Evolutionary conservation across 2,329 filamentous ascomycete genomes (phyloP).

Genomic region (Xylariaceae sp.): DNA sequence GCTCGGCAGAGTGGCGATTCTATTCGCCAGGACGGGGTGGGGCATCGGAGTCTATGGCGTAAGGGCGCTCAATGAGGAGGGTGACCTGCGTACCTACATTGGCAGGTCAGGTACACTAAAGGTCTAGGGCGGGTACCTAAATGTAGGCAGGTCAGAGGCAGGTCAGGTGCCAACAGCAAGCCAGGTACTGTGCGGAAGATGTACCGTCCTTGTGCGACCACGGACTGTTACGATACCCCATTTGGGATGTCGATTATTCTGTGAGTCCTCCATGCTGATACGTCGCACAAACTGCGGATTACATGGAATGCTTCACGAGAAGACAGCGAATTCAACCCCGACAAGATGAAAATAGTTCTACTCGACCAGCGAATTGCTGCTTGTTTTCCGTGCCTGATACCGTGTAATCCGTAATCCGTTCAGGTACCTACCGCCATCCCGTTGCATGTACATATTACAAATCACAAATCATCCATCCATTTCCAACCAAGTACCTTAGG

Average conservation of each 20-base stretch:
- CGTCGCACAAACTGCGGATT: too few relatives aligned
- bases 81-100: neutral
- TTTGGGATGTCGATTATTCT: neutral
- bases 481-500: too few relatives aligned
- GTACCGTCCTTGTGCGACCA: neutral
- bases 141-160: neutral
- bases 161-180: neutral
- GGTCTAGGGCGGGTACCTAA: neutral
- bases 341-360: too few relatives aligned
- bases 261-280: too few relatives aligned
- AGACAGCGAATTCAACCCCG: too few relatives aligned
- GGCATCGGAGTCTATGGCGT: neutral
- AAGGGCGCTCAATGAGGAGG: neutral
- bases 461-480: too few relatives aligned
- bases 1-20: neutral
- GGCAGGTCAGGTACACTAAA: neutral
- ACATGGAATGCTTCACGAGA: too few relatives aligned
- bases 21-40: neutral
- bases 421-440: too few relatives aligned
- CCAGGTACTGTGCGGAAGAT: neutral
- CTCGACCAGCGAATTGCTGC: too few relatives aligned
- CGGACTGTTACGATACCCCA: neutral
- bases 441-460: too few relatives aligned
- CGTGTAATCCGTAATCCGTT: too few relatives aligned
- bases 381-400: too few relatives aligned